Evolutionary conservation across 2,329 filamentous ascomycete species (phyloP), one percentile per base, ranked within the genome.

Genomic region (Ceratocystis diversiconidia): DNA sequence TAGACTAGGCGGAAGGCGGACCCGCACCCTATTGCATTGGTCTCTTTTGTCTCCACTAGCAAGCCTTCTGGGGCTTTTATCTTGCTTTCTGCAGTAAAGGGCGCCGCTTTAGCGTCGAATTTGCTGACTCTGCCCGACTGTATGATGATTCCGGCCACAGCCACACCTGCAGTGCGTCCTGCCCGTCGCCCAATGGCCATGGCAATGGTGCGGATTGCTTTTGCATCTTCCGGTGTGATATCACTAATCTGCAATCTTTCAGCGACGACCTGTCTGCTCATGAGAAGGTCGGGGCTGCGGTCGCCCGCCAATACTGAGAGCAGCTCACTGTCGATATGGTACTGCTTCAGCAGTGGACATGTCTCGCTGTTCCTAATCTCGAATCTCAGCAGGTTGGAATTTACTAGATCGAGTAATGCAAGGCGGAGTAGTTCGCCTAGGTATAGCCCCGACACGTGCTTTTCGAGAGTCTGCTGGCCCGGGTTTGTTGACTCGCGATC

Each of bases 371-470:
- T 3, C 5, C 8, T 36, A 1, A 48, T 36, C 43, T 8, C 61
- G 61, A 22, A 71, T 61, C 5, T 50, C 10, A 1, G 30, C 1
- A 63, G n/a, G 1, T 52, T 22, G 0, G 66, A 46, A 1, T 66
- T 65, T 63, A 75, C 70, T 48, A 76, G 61, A 4, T 78, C 74
- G 28, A 89, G 71, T 10, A 91, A 75, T 17, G 83, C 82, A 19
- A 85, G 79, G 57, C 88, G 81, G 61, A 91, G 78, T 48, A 92
- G 85, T 72, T 92, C 89, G 15, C 88, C 88, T 62, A 92, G 74
- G 74, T 92, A 92, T 83, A 92, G 87, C 68, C 88, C 88, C 0
- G 86, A 89, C n/a, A 91, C 82, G 48, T 87, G 84, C 77, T 92
- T 92, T 75, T 92, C 88, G 69, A 91, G 90, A 81, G 90, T 89